Base-by-base conservation (phyloP, 176 grass and related monocot species). In the Olyra latifolia region DNA sequence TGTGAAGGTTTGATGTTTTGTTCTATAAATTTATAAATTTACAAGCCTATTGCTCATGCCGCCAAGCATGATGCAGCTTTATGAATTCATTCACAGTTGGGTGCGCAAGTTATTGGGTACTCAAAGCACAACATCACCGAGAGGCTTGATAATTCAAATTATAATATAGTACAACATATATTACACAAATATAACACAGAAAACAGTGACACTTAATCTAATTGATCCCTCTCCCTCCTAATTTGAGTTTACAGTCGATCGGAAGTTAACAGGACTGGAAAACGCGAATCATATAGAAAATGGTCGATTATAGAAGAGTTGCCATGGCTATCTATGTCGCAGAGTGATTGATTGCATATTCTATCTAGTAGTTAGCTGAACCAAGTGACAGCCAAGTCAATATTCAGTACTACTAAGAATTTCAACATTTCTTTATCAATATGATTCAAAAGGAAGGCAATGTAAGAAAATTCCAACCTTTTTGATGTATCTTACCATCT, bases 361-460 rank as follows among this genome's bases (percentile, higher is more conserved):
- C 29, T 42, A 80, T 55, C 42, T 25, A 25, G 19, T 12, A 66
- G 40, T 30, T 59, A 8, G 22, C 7, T 74, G 28, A 66, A 50
- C 67, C 69, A 39, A 74, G 66, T 68, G 16, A 50, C 45, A 56
- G 42, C 57, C 45, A 83, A 79, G 80, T 66, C 74, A 79, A 67
- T 24, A 48, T 39, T 69, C 54, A 53, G 61, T 1, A 16, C 78
- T 61, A n/a, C 85, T 70, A 81, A 82, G 17, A 28, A 69, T 52
- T 69, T 32, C 3, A 19, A 12, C 71, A 30, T 41, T 60, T 70
- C 8, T 35, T 75, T 47, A 32, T 70, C 24, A 10, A 20, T 8
- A 69, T 62, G 79, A 82, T 52, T 71, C 65, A 47, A 41, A 58
- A 78, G 19, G 66, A 83, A 72, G 72, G 49, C 48, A 73, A 78